Evolutionary conservation across 140 eudicot species (phyloP).

Genomic region (Erigeron philadelphicus): DNA sequence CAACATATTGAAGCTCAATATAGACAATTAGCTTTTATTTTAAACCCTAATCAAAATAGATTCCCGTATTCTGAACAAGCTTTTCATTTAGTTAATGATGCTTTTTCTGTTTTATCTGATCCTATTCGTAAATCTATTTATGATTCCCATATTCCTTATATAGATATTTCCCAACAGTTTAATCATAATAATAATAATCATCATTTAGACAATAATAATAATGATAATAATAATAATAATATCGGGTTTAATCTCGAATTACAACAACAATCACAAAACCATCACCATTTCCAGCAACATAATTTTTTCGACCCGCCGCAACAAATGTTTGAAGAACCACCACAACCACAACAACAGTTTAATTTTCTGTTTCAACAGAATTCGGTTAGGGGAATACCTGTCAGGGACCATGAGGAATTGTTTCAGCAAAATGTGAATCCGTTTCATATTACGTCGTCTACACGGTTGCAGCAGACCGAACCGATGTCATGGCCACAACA

Average conservation of each 20-base stretch:
- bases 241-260: conserved; percentile 36
- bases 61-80: conserved; percentile 75
- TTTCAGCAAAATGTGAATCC: conserved; percentile 25
- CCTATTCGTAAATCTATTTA: conserved; percentile 56
- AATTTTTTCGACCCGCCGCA: background rate
- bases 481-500: conserved; percentile 18
- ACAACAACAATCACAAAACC: conserved; percentile 14
- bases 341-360: conserved; percentile 26
- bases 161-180: conserved; percentile 25
- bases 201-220: too few species aligned
- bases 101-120: conserved; percentile 64
- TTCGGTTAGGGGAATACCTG: conserved; percentile 1
- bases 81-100: conserved; percentile 59
- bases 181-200: background rate
- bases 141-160: conserved; percentile 48
- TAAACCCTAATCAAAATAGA: conserved; percentile 59
- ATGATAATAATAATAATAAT: conserved; percentile 3
- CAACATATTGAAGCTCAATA: conserved; percentile 59
- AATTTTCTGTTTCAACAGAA: conserved; percentile 28
- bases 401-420: conserved; percentile 10
- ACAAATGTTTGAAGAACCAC: conserved; percentile 25
- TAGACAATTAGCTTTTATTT: conserved; percentile 42
- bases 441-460: conserved; percentile 18
- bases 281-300: conserved; percentile 22
- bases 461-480: conserved; percentile 18